These are phyloP conservation scores for Xylaria sp. DNA, from an alignment of 2,329 filamentous ascomycete genomes.

Conservation along the genomic window DNA sequence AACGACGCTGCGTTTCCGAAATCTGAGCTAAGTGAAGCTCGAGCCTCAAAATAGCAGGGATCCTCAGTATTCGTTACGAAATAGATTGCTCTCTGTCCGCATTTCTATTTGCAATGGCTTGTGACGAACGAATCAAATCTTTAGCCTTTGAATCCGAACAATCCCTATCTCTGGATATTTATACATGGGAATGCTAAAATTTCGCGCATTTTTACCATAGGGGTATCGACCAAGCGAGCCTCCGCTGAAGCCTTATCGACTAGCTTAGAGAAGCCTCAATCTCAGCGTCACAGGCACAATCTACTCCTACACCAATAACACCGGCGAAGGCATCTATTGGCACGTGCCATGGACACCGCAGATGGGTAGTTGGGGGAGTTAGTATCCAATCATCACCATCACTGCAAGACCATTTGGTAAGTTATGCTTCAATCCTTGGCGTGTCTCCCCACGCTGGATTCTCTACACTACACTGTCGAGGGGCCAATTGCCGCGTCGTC, in stretches of 20 bases:
- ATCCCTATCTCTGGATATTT: slow-evolving; percentile 44
- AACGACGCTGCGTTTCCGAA: slow-evolving; percentile 15
- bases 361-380: neutral
- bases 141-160: slow-evolving; percentile 41
- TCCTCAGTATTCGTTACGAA: slow-evolving; percentile 49
- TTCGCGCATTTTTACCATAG: slow-evolving; percentile 6
- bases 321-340: neutral
- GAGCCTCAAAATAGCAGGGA: slow-evolving; percentile 42
- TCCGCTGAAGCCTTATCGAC: slow-evolving; percentile 29
- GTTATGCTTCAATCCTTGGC: slow-evolving; percentile 1
- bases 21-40: slow-evolving; percentile 36
- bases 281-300: slow-evolving; percentile 24
- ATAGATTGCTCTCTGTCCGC: slow-evolving; percentile 48
- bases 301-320: neutral
- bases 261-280: slow-evolving; percentile 20
- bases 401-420: neutral
- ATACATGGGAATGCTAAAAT: slow-evolving; percentile 16
- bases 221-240: no score
- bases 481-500: slow-evolving; percentile 20
- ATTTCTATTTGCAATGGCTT: slow-evolving; percentile 49
- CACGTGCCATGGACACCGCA: neutral
- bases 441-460: slow-evolving; percentile 26
- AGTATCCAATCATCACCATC: slow-evolving; percentile 7
- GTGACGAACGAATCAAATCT: slow-evolving; percentile 44
- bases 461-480: neutral